These are phyloP conservation scores for Uromyces viciae-fabae DNA, from an alignment of 1,284 basidiomycete genomes.

Conservation along the genomic window DNA sequence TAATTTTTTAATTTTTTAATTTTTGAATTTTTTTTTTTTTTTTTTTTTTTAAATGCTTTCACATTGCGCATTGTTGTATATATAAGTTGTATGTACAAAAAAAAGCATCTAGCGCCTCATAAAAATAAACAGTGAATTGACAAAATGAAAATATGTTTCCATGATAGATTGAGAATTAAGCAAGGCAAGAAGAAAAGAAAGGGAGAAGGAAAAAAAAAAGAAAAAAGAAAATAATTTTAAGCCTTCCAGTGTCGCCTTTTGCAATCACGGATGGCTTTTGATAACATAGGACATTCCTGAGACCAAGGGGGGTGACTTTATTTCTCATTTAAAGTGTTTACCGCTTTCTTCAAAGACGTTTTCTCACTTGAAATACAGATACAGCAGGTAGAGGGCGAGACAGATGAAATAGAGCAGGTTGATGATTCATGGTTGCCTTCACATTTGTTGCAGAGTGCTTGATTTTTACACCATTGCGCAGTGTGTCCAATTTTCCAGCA, in stretches of 20 bases:
- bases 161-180: no score
- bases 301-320: background rate
- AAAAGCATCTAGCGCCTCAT: no score
- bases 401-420: background rate
- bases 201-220: background rate
- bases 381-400: background rate
- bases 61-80: no score
- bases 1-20: no score
- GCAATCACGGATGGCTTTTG: background rate
- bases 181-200: no score
- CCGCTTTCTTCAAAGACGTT: background rate
- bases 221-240: background rate
- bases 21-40: no score
- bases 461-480: background rate
- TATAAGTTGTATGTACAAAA: no score
- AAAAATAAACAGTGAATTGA: no score
- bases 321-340: background rate
- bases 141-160: no score
- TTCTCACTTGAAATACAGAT: background rate
- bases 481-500: background rate
- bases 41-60: no score
- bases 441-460: background rate
- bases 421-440: background rate
- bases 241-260: background rate
- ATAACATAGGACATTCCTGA: background rate